phyloP scores from a whole-genome alignment of 768 basidiomycete genomes.

The Termitomyces sp. region DNA sequence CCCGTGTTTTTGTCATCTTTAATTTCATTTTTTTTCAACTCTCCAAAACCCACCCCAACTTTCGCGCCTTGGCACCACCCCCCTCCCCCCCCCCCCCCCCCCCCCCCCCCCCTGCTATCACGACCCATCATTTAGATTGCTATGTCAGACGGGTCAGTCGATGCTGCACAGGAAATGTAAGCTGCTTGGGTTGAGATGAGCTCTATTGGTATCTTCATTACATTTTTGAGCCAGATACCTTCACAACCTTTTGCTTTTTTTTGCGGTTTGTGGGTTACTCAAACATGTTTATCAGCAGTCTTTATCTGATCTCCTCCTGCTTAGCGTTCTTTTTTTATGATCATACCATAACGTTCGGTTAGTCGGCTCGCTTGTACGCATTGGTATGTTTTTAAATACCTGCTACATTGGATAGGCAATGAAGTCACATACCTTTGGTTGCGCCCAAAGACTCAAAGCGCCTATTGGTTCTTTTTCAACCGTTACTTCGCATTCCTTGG shows the following conservation, averaged over 20 bases:
- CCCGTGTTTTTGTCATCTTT: too few relatives aligned
- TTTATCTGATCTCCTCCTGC: too few relatives aligned
- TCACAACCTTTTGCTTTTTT: conserved; percentile 27
- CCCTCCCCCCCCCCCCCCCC: too few relatives aligned
- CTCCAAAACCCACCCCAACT: too few relatives aligned
- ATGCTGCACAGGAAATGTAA: conserved; percentile 7
- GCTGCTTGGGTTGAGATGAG: neutral
- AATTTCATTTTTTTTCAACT: too few relatives aligned
- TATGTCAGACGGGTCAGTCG: conserved; percentile 21
- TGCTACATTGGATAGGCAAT: conserved; percentile 17
- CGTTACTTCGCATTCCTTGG: conserved; percentile 43
- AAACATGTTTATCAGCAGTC: neutral
- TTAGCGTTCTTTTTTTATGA: conserved; percentile 34
- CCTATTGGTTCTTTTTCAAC: conserved; percentile 43
- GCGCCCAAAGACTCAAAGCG: conserved; percentile 29
- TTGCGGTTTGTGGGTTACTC: conserved; percentile 25
- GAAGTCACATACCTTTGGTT: conserved; percentile 44
- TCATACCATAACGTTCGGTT: conserved; percentile 32
- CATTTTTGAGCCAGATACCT: conserved; percentile 9
- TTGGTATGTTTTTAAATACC: neutral
- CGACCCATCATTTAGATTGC: too few relatives aligned
- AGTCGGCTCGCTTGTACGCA: neutral
- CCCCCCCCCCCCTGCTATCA: neutral
- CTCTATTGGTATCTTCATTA: conserved; percentile 17
- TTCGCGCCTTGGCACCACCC: too few relatives aligned